Conservation (phyloP, 257 asterid species). For the Solanum tacnaense region DNA sequence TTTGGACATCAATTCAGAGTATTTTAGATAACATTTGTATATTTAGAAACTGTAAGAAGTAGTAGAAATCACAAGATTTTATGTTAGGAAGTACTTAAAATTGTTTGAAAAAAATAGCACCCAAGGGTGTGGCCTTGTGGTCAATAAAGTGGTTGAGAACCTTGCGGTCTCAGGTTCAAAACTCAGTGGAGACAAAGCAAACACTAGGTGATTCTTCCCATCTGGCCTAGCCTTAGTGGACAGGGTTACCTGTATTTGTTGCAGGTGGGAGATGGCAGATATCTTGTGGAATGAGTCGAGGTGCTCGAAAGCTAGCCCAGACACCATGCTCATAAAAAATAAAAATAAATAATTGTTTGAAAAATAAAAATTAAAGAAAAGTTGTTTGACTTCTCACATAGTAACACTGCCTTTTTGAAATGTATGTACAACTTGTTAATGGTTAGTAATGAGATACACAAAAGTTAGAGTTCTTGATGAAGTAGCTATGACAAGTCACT, state of each 20-base stretch:
- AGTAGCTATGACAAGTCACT: not conserved
- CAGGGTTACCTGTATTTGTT: not conserved
- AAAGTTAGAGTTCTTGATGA: not conserved
- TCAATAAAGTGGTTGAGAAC: not conserved
- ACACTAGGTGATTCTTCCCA: not conserved
- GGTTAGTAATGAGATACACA: not conserved
- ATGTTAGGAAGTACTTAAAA: not conserved
- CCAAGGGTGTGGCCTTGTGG: not conserved
- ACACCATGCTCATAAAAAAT: not conserved
- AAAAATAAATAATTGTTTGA: not conserved
- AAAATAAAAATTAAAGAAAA: not conserved
- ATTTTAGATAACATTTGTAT: not conserved
- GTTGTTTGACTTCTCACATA: not conserved
- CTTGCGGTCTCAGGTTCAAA: not conserved
- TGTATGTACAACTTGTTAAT: not conserved
- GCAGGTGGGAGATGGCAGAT: not conserved
- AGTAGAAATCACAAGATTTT: not conserved
- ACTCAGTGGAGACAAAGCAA: not conserved
- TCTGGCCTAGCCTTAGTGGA: not conserved
- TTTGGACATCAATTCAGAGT: not conserved
- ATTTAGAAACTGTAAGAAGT: not conserved
- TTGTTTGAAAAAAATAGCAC: not conserved
- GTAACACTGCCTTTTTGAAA: not conserved
- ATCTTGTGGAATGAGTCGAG: not conserved
- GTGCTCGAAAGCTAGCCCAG: not conserved